Evolutionary conservation across 306 rosid species (phyloP).

Genomic region (Prunus davidiana): DNA sequence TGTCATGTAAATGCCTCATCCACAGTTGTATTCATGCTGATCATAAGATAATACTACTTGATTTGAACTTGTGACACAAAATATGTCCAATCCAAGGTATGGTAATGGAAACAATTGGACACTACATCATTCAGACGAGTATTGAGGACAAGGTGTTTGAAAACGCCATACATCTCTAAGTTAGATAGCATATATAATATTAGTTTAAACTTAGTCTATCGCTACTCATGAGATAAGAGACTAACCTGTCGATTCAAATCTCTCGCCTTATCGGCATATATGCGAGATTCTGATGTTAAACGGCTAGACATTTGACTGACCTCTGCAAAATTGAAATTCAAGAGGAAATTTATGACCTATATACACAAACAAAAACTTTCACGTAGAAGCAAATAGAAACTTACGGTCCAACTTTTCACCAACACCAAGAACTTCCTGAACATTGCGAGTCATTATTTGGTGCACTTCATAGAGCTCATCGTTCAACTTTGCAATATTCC

Average conservation of each 20-base stretch:
- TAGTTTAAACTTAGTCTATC: not conserved
- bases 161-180: not conserved
- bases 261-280: constrained; percentile 89
- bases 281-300: constrained; percentile 90
- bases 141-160: not conserved
- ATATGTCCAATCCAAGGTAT: not conserved
- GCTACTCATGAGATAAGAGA: constrained; percentile 28
- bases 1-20: not conserved
- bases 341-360: constrained; percentile 16
- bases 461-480: constrained; percentile 99
- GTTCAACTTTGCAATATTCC: constrained; percentile 93
- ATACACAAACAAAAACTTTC: not conserved
- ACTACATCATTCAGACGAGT: not conserved
- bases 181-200: not conserved
- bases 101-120: not conserved
- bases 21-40: not conserved
- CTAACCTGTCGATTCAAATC: constrained; percentile 93
- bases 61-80: not conserved
- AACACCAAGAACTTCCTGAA: constrained; percentile 99
- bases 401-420: constrained; percentile 99
- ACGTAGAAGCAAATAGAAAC: constrained; percentile 19
- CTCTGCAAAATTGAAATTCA: constrained; percentile 62
- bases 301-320: constrained; percentile 98
- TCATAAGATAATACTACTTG: not conserved
- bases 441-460: constrained; percentile 98